Percentiles rank a stretch among this genome's conserved stretches.
Evolutionary conservation across 441 rosid genomes (phyloP).

Genomic region (Rhodomyrtus psidioides): DNA sequence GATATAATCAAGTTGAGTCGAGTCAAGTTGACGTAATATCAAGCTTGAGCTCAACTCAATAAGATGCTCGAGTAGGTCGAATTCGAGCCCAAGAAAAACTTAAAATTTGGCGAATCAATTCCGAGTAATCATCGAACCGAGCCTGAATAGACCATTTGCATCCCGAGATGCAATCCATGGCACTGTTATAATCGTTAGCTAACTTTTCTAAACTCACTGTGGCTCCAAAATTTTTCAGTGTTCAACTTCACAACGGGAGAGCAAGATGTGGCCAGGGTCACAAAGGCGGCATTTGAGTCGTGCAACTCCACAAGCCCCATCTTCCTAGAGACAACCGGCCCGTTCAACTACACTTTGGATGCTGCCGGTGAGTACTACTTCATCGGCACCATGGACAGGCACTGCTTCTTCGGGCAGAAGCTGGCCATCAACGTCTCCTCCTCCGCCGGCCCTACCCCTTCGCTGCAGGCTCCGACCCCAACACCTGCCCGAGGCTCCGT

Average conservation of each 20-base stretch:
- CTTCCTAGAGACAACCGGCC: slow-evolving; percentile 1
- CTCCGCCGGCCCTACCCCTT: not conserved
- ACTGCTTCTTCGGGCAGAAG: not conserved
- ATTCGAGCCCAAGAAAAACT: not conserved
- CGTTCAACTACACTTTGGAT: not conserved
- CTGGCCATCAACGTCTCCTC: not conserved
- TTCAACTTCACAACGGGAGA: slow-evolving; percentile 1
- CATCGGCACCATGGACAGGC: slow-evolving; percentile 1
- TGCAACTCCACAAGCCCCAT: slow-evolving; percentile 5
- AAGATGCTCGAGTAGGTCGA: not conserved
- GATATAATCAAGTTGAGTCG: not conserved
- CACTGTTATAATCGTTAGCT: not conserved
- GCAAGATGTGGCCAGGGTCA: slow-evolving; percentile 1
- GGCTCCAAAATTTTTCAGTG: not conserved
- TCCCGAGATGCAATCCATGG: not conserved
- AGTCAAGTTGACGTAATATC: accelerated
- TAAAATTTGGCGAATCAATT: accelerated
- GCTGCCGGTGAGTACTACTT: slow-evolving; percentile 5
- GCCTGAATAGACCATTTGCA: not conserved
- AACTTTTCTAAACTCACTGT: not conserved
- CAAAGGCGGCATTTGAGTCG: not conserved
- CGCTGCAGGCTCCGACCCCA: not conserved
- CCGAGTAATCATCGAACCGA: not conserved
- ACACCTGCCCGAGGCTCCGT: not conserved
- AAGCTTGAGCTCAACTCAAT: not conserved